A percentile compares a stretch with the other conserved stretches of the same genome.
phyloP scores from a whole-genome alignment of 306 rosid species.

The Parietaria judaica region DNA sequence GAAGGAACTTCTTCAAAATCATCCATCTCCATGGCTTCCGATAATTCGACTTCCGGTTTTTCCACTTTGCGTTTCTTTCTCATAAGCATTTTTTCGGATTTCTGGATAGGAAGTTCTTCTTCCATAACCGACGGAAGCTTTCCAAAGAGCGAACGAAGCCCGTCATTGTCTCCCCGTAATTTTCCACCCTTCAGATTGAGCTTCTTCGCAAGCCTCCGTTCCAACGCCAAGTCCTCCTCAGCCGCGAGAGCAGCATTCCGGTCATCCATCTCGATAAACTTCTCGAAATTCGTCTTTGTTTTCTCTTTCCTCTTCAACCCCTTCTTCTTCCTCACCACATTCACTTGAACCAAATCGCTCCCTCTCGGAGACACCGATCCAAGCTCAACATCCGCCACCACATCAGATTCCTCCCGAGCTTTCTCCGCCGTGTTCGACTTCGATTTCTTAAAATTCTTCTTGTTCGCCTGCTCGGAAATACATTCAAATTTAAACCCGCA shows the following conservation, averaged over 20 bases:
- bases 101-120: slow-evolving; percentile 26
- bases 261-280: slow-evolving; percentile 28
- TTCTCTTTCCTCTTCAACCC: slow-evolving; percentile 24
- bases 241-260: slow-evolving; percentile 23
- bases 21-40: slow-evolving; percentile 17
- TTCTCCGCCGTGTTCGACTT: slow-evolving; percentile 22
- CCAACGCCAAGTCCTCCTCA: slow-evolving; percentile 60
- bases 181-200: slow-evolving; percentile 75
- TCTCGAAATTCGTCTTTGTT: slow-evolving; percentile 35
- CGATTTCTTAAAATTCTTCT: slow-evolving; percentile 13
- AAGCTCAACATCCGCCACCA: slow-evolving; percentile 10
- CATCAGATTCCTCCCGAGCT: slow-evolving; percentile 14
- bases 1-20: slow-evolving; percentile 27
- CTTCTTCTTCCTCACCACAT: slow-evolving; percentile 25
- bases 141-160: slow-evolving; percentile 48
- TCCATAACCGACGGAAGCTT: slow-evolving; percentile 36
- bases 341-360: slow-evolving; percentile 17
- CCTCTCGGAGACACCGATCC: slow-evolving; percentile 6
- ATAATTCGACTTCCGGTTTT: slow-evolving; percentile 21
- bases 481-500: not conserved
- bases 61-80: slow-evolving; percentile 29
- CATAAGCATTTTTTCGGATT: slow-evolving; percentile 22
- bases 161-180: slow-evolving; percentile 64
- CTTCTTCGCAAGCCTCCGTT: slow-evolving; percentile 75
- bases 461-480: slow-evolving; percentile 8